These are phyloP conservation scores for Rhizopogon salebrosus DNA, from an alignment of 768 basidiomycete species.

Conservation along the genomic window DNA sequence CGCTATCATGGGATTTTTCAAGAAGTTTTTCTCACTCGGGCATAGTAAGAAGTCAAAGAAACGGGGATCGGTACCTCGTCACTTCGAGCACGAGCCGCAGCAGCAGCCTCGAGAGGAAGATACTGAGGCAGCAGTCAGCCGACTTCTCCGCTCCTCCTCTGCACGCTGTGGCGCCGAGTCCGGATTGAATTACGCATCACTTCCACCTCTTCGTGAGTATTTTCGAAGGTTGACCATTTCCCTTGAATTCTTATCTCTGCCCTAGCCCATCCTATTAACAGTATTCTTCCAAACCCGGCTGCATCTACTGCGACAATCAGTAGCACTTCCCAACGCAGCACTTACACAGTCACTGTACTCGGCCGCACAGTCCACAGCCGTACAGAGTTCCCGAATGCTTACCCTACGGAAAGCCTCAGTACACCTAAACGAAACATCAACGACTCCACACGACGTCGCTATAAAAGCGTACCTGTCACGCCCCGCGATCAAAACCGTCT, in stretches of 20 bases:
- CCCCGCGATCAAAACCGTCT: slow-evolving; percentile 49
- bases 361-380: slow-evolving; percentile 53
- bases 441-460: slow-evolving; percentile 22
- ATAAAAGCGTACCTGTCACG: slow-evolving; percentile 32
- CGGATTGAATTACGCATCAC: slow-evolving; percentile 48
- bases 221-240: slow-evolving; percentile 5
- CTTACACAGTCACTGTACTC: slow-evolving; percentile 71
- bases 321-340: slow-evolving; percentile 50
- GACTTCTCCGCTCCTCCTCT: slow-evolving; percentile 68
- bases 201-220: slow-evolving; percentile 69
- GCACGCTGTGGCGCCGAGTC: slow-evolving; percentile 55
- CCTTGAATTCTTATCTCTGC: background rate
- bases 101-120: slow-evolving; percentile 35
- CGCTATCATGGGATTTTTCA: slow-evolving; percentile 58
- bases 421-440: slow-evolving; percentile 24
- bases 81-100: slow-evolving; percentile 15
- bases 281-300: slow-evolving; percentile 42
- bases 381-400: slow-evolving; percentile 64
- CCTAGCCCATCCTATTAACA: slow-evolving; percentile 65
- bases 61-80: slow-evolving; percentile 22
- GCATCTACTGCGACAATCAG: slow-evolving; percentile 49
- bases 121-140: slow-evolving; percentile 35
- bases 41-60: slow-evolving; percentile 60
- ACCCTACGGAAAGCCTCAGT: slow-evolving; percentile 30
- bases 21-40: slow-evolving; percentile 64